A percentile compares a stretch with the other conserved stretches of the same genome.
phyloP scores from a whole-genome alignment of 1,284 basidiomycete genomes.

The Ceratobasidium sp. region DNA sequence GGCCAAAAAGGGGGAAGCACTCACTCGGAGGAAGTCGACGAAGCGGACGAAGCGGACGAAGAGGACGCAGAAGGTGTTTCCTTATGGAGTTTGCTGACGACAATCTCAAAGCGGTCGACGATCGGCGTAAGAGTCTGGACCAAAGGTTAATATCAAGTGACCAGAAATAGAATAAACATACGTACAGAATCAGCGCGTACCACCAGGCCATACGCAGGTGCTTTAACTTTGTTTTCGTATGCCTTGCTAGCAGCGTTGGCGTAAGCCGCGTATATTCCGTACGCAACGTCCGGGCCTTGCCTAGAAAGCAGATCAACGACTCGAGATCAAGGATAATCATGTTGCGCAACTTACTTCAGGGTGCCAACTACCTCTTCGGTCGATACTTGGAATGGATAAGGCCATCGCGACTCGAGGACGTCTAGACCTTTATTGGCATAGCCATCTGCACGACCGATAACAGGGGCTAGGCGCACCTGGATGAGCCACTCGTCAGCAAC shows the following conservation, averaged over 20 bases:
- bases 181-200: constrained; percentile 77
- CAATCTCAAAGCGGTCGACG: constrained; percentile 72
- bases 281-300: constrained; percentile 35
- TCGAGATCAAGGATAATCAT: neutral
- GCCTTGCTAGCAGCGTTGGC: constrained; percentile 69
- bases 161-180: constrained; percentile 45
- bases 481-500: neutral
- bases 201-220: constrained; percentile 69
- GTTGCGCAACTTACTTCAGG: constrained; percentile 57
- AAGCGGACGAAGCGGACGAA: constrained; percentile 2
- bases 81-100: constrained; percentile 64
- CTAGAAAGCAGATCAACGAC: neutral
- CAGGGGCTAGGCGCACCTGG: constrained; percentile 64
- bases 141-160: constrained; percentile 15
- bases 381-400: constrained; percentile 76
- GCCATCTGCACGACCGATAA: constrained; percentile 69
- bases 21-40: constrained; percentile 8
- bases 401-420: constrained; percentile 73
- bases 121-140: constrained; percentile 73
- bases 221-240: constrained; percentile 70
- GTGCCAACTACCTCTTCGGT: constrained; percentile 74
- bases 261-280: constrained; percentile 17
- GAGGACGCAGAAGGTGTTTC: constrained; percentile 18
- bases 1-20: neutral
- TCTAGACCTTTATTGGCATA: constrained; percentile 78